These are phyloP conservation scores for Acrocalymma vagum DNA, from an alignment of 2,329 filamentous ascomycete genomes.

Conservation along the genomic window DNA sequence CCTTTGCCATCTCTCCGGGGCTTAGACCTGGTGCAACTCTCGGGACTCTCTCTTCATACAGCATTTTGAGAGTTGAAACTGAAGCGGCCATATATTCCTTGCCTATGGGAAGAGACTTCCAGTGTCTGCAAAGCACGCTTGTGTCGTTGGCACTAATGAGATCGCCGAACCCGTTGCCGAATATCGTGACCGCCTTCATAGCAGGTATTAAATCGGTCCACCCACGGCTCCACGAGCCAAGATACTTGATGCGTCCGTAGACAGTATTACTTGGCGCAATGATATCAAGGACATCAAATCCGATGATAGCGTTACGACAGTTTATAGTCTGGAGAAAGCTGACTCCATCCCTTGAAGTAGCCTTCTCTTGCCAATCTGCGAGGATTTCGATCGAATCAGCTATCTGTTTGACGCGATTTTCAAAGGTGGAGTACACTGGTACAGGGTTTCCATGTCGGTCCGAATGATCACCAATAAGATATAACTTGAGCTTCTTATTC, in stretches of 20 bases:
- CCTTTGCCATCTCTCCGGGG: constrained; percentile 1
- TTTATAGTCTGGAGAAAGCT: not conserved
- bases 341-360: not conserved
- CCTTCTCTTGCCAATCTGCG: constrained; percentile 3
- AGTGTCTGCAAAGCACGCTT: not conserved
- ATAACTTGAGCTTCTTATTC: not conserved
- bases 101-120: constrained; percentile 1
- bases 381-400: not conserved
- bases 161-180: constrained; percentile 10
- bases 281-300: constrained; percentile 10
- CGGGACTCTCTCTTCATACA: constrained; percentile 4
- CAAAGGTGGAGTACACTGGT: not conserved
- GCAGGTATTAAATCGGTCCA: constrained; percentile 9
- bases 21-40: not conserved
- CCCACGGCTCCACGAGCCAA: not conserved
- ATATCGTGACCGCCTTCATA: constrained; percentile 6
- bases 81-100: constrained; percentile 4
- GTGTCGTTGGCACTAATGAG: constrained; percentile 2
- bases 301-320: not conserved
- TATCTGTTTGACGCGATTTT: constrained; percentile 4
- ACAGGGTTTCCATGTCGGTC: not conserved
- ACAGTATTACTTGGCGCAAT: constrained; percentile 1
- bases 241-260: not conserved
- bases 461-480: not conserved
- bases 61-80: constrained; percentile 8